Percentiles rank a stretch among this genome's conserved stretches.
These are phyloP conservation scores for Claviceps cyperi DNA, from an alignment of 2,329 filamentous ascomycete genomes.

Conservation along the genomic window DNA sequence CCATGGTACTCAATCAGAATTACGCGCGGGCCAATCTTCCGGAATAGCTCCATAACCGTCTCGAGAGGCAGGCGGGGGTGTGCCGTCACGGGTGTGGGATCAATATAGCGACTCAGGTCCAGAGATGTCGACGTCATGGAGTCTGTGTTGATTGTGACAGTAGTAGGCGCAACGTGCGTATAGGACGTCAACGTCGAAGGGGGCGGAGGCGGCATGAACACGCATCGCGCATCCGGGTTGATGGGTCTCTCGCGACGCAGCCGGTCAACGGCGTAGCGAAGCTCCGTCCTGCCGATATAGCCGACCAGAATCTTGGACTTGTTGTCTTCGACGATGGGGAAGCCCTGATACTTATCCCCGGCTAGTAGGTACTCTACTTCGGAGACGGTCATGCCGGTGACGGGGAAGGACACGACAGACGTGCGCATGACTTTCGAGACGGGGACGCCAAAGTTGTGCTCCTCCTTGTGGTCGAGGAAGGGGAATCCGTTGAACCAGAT, in stretches of 20 bases:
- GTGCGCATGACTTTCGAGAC: slow-evolving; percentile 83
- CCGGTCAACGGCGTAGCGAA: slow-evolving; percentile 79
- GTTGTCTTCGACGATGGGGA: slow-evolving; percentile 72
- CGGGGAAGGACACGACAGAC: slow-evolving; percentile 58
- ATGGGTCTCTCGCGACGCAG: slow-evolving; percentile 55
- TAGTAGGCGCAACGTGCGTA: slow-evolving; percentile 27
- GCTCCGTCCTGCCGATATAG: slow-evolving; percentile 84
- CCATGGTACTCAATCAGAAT: slow-evolving; percentile 88
- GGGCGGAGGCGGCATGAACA: slow-evolving; percentile 42
- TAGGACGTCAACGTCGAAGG: slow-evolving; percentile 13
- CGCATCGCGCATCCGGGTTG: slow-evolving; percentile 55
- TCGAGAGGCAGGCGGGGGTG: slow-evolving; percentile 86
- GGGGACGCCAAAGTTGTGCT: slow-evolving; percentile 89
- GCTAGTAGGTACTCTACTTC: slow-evolving; percentile 62
- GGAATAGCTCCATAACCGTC: slow-evolving; percentile 97
- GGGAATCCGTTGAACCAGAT: slow-evolving; percentile 98
- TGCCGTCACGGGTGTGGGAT: slow-evolving; percentile 76
- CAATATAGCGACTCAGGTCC: slow-evolving; percentile 78
- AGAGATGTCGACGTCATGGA: slow-evolving; percentile 43
- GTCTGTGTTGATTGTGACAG: slow-evolving; percentile 41
- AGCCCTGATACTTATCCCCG: slow-evolving; percentile 78
- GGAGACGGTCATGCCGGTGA: slow-evolving; percentile 58
- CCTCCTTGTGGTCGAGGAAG: slow-evolving; percentile 93
- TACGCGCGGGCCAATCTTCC: slow-evolving; percentile 89
- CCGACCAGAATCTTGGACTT: slow-evolving; percentile 62